Percentiles rank a stretch among this genome's conserved stretches.
These are phyloP conservation scores for Trypanosoma avium DNA, from an alignment of 208 protist genomes.

Conservation along the genomic window DNA sequence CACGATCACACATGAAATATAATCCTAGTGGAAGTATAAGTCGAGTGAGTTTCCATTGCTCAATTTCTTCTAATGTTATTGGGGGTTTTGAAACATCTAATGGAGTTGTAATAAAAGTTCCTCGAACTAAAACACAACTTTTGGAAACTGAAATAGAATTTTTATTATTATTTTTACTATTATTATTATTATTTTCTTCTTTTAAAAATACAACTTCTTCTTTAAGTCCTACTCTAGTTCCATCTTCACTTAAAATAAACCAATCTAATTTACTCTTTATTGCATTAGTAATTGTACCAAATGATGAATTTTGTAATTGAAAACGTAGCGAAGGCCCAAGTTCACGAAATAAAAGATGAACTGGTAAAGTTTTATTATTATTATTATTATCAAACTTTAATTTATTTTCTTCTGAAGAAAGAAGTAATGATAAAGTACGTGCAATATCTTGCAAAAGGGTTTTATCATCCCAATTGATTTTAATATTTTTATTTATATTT, in stretches of 20 bases:
- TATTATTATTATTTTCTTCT: not conserved
- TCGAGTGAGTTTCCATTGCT: slow-evolving; percentile 56
- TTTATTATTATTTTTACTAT: not conserved
- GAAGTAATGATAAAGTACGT: not conserved
- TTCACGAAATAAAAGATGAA: slow-evolving; percentile 22
- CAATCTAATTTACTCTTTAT: slow-evolving; percentile 21
- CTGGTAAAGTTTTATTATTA: not conserved
- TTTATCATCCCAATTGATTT: slow-evolving; percentile 19
- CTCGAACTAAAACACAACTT: slow-evolving; percentile 20
- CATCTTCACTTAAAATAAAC: slow-evolving; percentile 17
- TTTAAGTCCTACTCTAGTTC: slow-evolving; percentile 14
- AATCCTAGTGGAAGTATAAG: slow-evolving; percentile 25
- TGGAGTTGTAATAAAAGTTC: slow-evolving; percentile 11
- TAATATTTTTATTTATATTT: not conserved
- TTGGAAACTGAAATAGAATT: not conserved
- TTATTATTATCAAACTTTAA: not conserved
- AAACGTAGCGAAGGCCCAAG: slow-evolving; percentile 9
- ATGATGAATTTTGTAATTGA: slow-evolving; percentile 26
- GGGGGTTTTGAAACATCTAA: slow-evolving; percentile 35
- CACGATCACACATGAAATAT: slow-evolving; percentile 35
- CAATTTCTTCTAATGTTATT: slow-evolving; percentile 47
- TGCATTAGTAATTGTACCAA: slow-evolving; percentile 10
- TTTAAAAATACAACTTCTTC: not conserved
- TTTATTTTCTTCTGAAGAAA: not conserved
- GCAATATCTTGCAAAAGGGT: slow-evolving; percentile 21